Evolutionary conservation across 2,329 filamentous ascomycete species (phyloP).

Genomic region (Fusarium pseudocircinatum): DNA sequence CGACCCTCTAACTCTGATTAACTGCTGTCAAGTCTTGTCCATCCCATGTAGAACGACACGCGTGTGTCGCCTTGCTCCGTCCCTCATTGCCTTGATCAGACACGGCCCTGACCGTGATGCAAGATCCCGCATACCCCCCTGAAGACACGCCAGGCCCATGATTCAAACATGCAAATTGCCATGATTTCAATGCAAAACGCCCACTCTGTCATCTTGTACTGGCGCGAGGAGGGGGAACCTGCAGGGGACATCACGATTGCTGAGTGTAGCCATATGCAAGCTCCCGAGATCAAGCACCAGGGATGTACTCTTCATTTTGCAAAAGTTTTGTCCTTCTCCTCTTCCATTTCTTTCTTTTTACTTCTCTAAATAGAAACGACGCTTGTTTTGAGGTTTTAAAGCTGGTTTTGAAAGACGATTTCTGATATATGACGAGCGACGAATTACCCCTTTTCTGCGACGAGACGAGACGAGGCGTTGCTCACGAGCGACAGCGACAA

Average conservation of each 20-base stretch:
- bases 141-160: neutral
- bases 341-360: neutral
- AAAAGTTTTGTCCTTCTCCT: neutral
- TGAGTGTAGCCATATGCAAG: slow-evolving; percentile 2
- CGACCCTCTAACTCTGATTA: neutral
- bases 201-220: rapidly evolving
- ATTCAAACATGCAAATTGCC: neutral
- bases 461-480: neutral
- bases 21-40: neutral
- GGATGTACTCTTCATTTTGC: neutral
- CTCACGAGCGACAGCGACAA: neutral
- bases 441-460: neutral
- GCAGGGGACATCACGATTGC: neutral
- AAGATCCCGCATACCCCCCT: neutral
- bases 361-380: rapidly evolving
- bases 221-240: neutral
- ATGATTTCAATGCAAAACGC: neutral
- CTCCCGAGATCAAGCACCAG: neutral
- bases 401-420: neutral
- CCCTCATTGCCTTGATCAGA: neutral
- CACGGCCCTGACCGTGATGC: neutral
- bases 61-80: neutral
- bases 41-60: neutral
- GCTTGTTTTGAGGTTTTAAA: rapidly evolving
- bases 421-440: neutral